A percentile compares a stretch with the other conserved stretches of the same genome.
Conservation (phyloP, 331 rosid genomes). For the Quercus phellos region DNA sequence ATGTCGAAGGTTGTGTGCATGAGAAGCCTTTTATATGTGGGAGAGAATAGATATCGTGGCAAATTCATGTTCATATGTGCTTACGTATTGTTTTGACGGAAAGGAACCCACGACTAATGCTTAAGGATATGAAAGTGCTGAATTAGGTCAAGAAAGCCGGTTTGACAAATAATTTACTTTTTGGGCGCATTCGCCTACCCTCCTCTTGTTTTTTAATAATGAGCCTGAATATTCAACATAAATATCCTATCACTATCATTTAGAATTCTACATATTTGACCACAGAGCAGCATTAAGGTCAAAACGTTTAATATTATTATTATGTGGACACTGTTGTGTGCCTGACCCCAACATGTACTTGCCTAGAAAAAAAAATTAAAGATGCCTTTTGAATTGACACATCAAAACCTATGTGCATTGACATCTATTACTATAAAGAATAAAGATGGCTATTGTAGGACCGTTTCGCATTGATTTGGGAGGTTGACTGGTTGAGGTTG, state of each 20-base stretch:
- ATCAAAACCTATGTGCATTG: neutral
- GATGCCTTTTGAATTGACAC: neutral
- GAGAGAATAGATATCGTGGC: no score
- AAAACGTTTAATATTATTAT: neutral
- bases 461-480: neutral
- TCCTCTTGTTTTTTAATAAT: no score
- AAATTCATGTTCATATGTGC: neutral
- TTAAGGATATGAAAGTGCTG: neutral
- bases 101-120: no score
- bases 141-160: neutral
- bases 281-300: neutral
- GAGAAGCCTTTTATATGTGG: neutral
- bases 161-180: neutral
- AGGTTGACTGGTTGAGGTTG: neutral
- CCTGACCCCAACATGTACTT: no score
- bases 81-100: no score
- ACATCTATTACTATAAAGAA: neutral
- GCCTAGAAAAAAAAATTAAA: no score
- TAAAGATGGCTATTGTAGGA: neutral
- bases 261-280: neutral
- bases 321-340: neutral
- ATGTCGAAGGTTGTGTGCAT: neutral
- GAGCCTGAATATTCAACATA: no score
- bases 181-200: neutral
- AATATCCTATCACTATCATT: neutral